Conservation (phyloP, 2,329 filamentous ascomycete species). For the Colletotrichum sp. region DNA sequence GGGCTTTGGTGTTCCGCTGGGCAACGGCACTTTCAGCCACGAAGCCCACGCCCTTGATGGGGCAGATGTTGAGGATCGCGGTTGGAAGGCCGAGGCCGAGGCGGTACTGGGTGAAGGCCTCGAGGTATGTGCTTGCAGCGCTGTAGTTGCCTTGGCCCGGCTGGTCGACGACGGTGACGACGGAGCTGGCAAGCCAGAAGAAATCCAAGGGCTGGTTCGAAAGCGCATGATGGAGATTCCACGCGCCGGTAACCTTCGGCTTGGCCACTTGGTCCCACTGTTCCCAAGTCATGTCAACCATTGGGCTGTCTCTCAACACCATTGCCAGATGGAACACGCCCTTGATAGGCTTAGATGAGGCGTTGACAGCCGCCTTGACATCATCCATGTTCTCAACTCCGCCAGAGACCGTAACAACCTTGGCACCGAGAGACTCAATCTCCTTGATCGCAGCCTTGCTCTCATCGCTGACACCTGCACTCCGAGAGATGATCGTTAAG, state of each 20-base stretch:
- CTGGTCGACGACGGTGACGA: constrained; percentile 37
- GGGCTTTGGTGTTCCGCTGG: background rate
- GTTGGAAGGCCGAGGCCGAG: constrained; percentile 37
- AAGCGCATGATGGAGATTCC: background rate
- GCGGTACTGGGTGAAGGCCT: constrained; percentile 42
- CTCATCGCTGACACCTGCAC: background rate
- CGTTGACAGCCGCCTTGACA: constrained; percentile 23
- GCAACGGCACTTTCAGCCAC: constrained; percentile 22
- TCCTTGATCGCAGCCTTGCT: constrained; percentile 19
- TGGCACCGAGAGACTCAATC: background rate
- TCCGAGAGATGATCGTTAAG: constrained; percentile 22
- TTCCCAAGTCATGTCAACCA: background rate
- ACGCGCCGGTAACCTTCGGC: background rate
- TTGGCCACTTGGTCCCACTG: background rate
- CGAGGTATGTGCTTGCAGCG: constrained; percentile 44
- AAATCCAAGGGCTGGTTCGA: constrained; percentile 33
- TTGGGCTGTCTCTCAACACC: background rate
- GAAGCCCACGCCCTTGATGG: constrained; percentile 41
- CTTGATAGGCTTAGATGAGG: constrained; percentile 27
- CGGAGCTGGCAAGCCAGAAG: constrained; percentile 38
- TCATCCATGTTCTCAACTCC: background rate
- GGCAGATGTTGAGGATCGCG: constrained; percentile 42
- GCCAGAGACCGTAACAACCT: background rate
- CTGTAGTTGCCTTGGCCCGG: constrained; percentile 43
- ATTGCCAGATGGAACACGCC: constrained; percentile 33